These are phyloP conservation scores for Nyssa sinensis DNA, from an alignment of 148 eudicot genomes.

Conservation along the genomic window DNA sequence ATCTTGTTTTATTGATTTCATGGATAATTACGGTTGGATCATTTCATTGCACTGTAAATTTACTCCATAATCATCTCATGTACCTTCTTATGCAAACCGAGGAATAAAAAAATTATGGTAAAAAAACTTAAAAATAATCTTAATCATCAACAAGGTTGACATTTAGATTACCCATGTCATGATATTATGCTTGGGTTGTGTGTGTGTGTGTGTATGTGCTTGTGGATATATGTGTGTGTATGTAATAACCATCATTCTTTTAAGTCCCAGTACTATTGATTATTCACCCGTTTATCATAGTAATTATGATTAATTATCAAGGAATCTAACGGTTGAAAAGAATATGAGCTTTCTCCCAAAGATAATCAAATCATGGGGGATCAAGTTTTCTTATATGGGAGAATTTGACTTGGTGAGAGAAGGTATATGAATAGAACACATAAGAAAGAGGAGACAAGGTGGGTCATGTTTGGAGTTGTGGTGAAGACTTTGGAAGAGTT, in stretches of 20 bases:
- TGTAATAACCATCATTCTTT: too few relatives aligned
- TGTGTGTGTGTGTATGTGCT: too few relatives aligned
- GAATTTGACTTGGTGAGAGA: slow-evolving; percentile 39
- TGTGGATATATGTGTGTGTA: too few relatives aligned
- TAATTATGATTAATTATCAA: slow-evolving; percentile 13
- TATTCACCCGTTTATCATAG: too few relatives aligned
- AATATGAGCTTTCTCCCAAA: slow-evolving; percentile 31
- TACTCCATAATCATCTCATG: too few relatives aligned
- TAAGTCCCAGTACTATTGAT: too few relatives aligned
- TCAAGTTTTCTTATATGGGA: slow-evolving; percentile 25
- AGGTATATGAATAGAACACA: slow-evolving; percentile 9
- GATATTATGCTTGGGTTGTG: too few relatives aligned
- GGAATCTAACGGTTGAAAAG: slow-evolving; percentile 37
- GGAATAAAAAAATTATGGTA: too few relatives aligned
- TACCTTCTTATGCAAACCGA: slow-evolving; percentile 12
- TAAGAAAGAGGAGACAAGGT: slow-evolving; percentile 41
- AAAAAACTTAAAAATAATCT: slow-evolving; percentile 10
- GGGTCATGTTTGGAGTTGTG: slow-evolving; percentile 76
- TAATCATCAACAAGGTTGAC: slow-evolving; percentile 15
- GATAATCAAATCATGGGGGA: slow-evolving; percentile 26
- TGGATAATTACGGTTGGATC: too few relatives aligned
- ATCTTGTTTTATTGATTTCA: too few relatives aligned
- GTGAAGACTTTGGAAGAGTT: slow-evolving; percentile 66
- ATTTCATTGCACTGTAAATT: too few relatives aligned
- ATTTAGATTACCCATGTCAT: slow-evolving; percentile 13